These are phyloP conservation scores for Leccinum pellstonianum DNA, from an alignment of 768 basidiomycete genomes.

Conservation along the genomic window DNA sequence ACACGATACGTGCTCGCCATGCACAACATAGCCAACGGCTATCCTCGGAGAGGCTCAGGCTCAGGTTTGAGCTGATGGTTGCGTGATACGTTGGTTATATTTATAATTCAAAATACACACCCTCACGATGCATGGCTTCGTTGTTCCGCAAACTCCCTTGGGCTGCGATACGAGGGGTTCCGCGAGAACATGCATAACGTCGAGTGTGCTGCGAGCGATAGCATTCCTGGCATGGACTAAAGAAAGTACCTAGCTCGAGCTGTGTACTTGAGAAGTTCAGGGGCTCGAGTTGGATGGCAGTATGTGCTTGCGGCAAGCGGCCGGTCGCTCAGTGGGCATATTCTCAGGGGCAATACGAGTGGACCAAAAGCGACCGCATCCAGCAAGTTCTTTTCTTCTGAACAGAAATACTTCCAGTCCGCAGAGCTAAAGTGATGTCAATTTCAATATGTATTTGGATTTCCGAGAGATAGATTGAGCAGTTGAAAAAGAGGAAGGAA, in stretches of 20 bases:
- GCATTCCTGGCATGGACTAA: background rate
- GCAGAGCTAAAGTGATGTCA: background rate
- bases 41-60: background rate
- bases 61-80: background rate
- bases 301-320: background rate
- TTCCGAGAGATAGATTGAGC: background rate
- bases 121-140: background rate
- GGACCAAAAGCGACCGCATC: background rate
- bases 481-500: background rate
- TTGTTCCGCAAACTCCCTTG: background rate
- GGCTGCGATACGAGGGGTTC: background rate
- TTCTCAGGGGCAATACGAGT: background rate
- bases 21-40: background rate
- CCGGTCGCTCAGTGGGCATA: background rate
- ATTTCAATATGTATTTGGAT: background rate
- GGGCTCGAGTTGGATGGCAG: background rate
- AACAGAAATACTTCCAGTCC: background rate
- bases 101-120: background rate
- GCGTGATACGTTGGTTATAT: background rate
- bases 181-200: background rate
- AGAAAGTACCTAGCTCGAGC: background rate
- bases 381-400: background rate
- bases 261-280: background rate
- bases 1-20: background rate
- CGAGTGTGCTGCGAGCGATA: background rate